Evolutionary conservation across 2,329 filamentous ascomycete genomes (phyloP), one percentile per base, ranked within the genome.

Genomic region (Metarhizium brunneum): DNA sequence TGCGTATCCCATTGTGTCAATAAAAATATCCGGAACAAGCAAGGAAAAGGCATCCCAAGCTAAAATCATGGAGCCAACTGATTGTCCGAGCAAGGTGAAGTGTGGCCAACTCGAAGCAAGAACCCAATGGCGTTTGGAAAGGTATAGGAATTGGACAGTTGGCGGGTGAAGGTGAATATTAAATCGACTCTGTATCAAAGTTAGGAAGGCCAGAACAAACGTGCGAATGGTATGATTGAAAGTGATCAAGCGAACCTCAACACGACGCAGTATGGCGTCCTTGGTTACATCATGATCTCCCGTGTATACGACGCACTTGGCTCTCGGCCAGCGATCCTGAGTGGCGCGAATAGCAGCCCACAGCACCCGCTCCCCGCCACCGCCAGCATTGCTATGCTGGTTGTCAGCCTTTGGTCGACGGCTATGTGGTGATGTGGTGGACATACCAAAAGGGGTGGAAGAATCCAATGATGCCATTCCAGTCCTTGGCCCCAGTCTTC

Each of bases 1-100:
- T 30, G 92, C 91, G 66, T 96, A 99, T 59, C 94, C 94, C 92
- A 99, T 96, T 2, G 94, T 99, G 67, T 99, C 94, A 63, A 99
- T 79, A 68, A 97, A 96, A 53, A 97, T 81, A 69, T 99, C 94
- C 0, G 94, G 94, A 0, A 92, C 88, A 2, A 97, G 79, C 2
- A 96, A 82, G n/a, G 83, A 86, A 69, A 99, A 94, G 11, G 92
- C 92, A 66, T 99, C 92, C 78, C 90, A 94, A 30, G 88, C 92
- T 54, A 99, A 78, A 32, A 96, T 68, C 49, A 99, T 67, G 6
- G 92, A 96, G 47, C 94, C 94, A 3, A 97, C 67, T 2, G 90
- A 95, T 70, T 99, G 94, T n/a, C 92, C 92, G 3, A 96, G 78
- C 4, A 99, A 83, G 0, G 94, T 99, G 71, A 97, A 94, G 65